Conservation (phyloP, 2,329 filamentous ascomycete species). For the Lachnellula arida region DNA sequence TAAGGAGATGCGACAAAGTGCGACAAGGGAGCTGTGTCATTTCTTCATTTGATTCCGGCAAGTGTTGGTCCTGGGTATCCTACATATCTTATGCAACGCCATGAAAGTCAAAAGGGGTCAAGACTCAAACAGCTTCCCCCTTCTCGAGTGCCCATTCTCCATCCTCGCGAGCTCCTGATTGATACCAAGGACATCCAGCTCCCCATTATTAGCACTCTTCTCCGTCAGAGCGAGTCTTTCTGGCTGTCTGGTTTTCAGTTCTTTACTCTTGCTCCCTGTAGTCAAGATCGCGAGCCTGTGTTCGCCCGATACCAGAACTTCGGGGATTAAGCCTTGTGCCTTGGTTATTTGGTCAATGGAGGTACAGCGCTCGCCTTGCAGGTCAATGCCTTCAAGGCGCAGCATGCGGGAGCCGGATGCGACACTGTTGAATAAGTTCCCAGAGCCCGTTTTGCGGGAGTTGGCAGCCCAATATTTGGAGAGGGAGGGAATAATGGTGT, state of each 20-base stretch:
- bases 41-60: background rate
- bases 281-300: conserved; percentile 28
- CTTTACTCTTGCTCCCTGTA: conserved; percentile 12
- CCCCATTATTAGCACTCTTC: conserved; percentile 17
- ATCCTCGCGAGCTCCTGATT: conserved; percentile 54
- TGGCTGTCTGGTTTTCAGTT: conserved; percentile 1
- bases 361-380: conserved; percentile 31
- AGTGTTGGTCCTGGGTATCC: background rate
- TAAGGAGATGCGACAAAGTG: background rate
- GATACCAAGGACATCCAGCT: conserved; percentile 60
- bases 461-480: conserved; percentile 30
- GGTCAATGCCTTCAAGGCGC: conserved; percentile 28
- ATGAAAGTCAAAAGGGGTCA: background rate
- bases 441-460: conserved; percentile 17
- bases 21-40: background rate
- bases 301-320: conserved; percentile 30
- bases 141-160: conserved; percentile 34
- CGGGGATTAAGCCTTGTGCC: conserved; percentile 11
- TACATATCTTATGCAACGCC: conserved; percentile 6
- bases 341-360: conserved; percentile 28
- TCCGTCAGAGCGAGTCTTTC: conserved; percentile 21
- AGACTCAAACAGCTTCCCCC: conserved; percentile 18
- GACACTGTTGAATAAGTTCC: conserved; percentile 23
- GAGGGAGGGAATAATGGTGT: conserved; percentile 29
- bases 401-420: conserved; percentile 22